Percentiles rank a stretch among this genome's conserved stretches.
Evolutionary conservation across 2,329 filamentous ascomycete genomes (phyloP).

Genomic region (Mariannaea elegans): DNA sequence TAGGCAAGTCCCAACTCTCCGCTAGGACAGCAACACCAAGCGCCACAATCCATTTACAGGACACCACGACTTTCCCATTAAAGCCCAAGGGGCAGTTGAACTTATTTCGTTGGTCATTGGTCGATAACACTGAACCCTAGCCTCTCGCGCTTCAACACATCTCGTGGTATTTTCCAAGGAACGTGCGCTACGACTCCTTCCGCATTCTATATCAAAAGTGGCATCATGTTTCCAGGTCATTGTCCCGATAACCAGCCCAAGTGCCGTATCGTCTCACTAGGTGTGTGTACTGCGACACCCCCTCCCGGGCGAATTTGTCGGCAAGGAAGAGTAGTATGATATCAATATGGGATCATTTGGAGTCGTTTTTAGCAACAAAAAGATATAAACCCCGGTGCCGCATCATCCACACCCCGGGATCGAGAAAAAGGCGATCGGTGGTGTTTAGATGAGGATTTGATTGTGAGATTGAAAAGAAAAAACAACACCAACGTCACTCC

Average conservation of each 20-base stretch:
- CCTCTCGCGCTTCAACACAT: slow-evolving; percentile 4
- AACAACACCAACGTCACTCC: neutral
- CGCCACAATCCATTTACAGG: slow-evolving; percentile 6
- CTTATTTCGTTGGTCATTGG: slow-evolving; percentile 7
- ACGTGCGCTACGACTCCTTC: slow-evolving; percentile 3
- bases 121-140: neutral
- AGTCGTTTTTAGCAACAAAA: slow-evolving; percentile 7
- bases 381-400: slow-evolving; percentile 12
- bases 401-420: slow-evolving; percentile 15
- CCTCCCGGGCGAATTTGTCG: slow-evolving; percentile 9
- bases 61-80: neutral
- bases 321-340: slow-evolving; percentile 10
- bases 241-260: slow-evolving; percentile 3
- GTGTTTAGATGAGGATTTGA: neutral
- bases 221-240: slow-evolving; percentile 12
- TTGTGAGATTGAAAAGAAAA: too few relatives aligned
- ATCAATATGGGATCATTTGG: slow-evolving; percentile 22
- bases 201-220: neutral
- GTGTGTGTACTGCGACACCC: neutral
- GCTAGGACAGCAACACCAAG: slow-evolving; percentile 6
- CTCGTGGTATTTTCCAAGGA: neutral
- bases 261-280: slow-evolving; percentile 3
- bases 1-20: slow-evolving; percentile 1
- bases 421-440: slow-evolving; percentile 1
- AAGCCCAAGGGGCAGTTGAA: neutral